Conservation (phyloP, 805 yeast species). For the Jamesozyma rosinii region DNA sequence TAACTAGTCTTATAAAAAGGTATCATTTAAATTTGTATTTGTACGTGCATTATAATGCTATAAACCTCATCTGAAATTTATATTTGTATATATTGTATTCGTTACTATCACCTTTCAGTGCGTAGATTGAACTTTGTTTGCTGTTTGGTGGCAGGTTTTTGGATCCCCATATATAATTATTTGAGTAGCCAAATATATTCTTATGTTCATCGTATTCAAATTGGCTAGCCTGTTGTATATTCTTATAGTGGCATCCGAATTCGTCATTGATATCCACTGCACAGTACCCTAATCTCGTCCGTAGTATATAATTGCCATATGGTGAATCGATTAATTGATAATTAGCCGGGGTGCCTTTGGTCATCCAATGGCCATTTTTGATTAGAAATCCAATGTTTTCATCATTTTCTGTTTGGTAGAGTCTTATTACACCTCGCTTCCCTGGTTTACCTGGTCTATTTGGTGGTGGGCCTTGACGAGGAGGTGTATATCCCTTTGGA, state of each 20-base stretch:
- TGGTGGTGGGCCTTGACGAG: constrained; percentile 10
- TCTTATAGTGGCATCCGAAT: constrained; percentile 25
- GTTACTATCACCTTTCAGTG: constrained; percentile 28
- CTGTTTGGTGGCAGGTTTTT: constrained; percentile 35
- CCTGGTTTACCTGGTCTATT: constrained; percentile 5
- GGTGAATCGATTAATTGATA: constrained; percentile 48
- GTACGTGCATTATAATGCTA: background rate
- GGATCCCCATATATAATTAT: constrained; percentile 53
- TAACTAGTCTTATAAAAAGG: background rate
- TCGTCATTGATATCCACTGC: constrained; percentile 34
- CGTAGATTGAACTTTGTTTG: constrained; percentile 40
- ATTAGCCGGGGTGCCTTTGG: constrained; percentile 76
- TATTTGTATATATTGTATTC: constrained; percentile 31
- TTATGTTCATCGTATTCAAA: constrained; percentile 42
- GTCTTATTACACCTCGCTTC: constrained; percentile 22
- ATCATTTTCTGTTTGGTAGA: constrained; percentile 26
- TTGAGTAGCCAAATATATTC: constrained; percentile 49
- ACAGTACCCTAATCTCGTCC: constrained; percentile 69
- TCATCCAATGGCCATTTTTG: constrained; percentile 78
- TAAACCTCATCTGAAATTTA: constrained; percentile 1
- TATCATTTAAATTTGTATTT: background rate
- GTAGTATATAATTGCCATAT: constrained; percentile 65
- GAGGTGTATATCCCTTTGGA: constrained; percentile 49
- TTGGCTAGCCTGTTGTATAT: constrained; percentile 38
- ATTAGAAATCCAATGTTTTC: constrained; percentile 46